Base-by-base conservation (phyloP, 164 flowering plant species). In the Hamamelis virginiana region DNA sequence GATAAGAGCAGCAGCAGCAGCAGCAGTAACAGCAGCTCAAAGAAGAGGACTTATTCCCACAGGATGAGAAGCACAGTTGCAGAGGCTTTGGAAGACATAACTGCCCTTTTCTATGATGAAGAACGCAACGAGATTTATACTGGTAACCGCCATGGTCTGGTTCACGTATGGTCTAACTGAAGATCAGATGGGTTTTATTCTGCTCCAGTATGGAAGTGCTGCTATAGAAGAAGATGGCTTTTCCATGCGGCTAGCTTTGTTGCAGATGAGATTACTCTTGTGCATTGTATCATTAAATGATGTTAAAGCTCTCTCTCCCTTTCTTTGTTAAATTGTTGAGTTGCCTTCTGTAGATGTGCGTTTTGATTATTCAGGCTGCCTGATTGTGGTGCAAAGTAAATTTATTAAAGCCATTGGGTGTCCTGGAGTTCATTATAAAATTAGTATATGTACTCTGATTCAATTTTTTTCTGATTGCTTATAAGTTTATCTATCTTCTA, bases 151-250 rank as follows among this genome's bases (percentile, higher is more conserved):
- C 87, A 80, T 56, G 98, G 98, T 38, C 78, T 91, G 8, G 88
- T 91, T 53, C 98, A 91, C 80, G 98, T 93, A 21, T 93, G 98
- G 98, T 91, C 98, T 43, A 93, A 93, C 78, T 93, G 78, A 86
- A 67, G 38, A 60, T 60, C 63, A 60, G 45, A 60, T 16, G 4
- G n/a, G 13, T 15, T 6, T 28, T 16, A 11, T 33, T 33, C 6
- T 60, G 63, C 18, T 60, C 45, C 23, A 33, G 22, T n/a, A 33
- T 60, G 63, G 63, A 60, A 21, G 22, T 33, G 63, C 45, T 18
- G 12, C 23, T 18, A 59, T 41, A 58, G 33, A 58, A 19, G 45
- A 33, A 33, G 41, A 33, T 33, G 41, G 41, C 6, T 33, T 2
- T 33, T 2, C 41, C 41, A 33, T 2, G 2, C 6, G 41, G 41